Evolutionary conservation across 345 rosid genomes (phyloP), one percentile per base, ranked within the genome.

Genomic region (Combretum micranthum): DNA sequence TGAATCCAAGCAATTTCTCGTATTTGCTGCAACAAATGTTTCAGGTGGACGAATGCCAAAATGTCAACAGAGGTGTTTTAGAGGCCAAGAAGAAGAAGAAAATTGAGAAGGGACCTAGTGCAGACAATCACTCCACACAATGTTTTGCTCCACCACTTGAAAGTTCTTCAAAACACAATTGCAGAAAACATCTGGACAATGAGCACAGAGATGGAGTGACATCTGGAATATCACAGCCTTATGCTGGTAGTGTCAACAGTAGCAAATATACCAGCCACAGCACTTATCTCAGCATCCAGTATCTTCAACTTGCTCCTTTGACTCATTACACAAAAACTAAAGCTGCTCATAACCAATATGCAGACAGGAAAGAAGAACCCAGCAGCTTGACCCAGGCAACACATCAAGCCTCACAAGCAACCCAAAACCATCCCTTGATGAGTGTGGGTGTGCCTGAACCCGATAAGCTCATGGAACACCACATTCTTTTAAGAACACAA

Each of bases 341-440:
- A 14, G 46, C 42, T 53, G 66, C 23, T 48, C 65, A 53, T 26
- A 59, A 45, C 43, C 21, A 13, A 23, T 26, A 45, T 4, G 5
- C 42, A 61, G 12, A 20, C 15, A 53, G 44, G 42, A 39, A 54
- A 47, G 59, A 46, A 16, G 45, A 54, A 37, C 17, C 45, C 22
- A 54, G 57, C 22, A 54, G 44, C 37, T 54, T 37, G 61, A 47
- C 51, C 55, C 57, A 15, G 51, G 26, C 54, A 45, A 47, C 66
- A 57, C 60, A 52, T 72, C 68, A 37, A 60, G 60, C 57, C 55
- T 16, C 25, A 80, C 80, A 75, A 66, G 21, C 39, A 32, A 32
- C 39, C 39, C 39, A 32, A 32, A 32, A 7, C 9, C 39, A 32
- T 32, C 39, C 39, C 39, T 32, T 32, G 1, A 32, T 4, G 39